phyloP scores from a whole-genome alignment of 2,329 filamentous ascomycete species.

The Phyllosticta capitalensis region DNA sequence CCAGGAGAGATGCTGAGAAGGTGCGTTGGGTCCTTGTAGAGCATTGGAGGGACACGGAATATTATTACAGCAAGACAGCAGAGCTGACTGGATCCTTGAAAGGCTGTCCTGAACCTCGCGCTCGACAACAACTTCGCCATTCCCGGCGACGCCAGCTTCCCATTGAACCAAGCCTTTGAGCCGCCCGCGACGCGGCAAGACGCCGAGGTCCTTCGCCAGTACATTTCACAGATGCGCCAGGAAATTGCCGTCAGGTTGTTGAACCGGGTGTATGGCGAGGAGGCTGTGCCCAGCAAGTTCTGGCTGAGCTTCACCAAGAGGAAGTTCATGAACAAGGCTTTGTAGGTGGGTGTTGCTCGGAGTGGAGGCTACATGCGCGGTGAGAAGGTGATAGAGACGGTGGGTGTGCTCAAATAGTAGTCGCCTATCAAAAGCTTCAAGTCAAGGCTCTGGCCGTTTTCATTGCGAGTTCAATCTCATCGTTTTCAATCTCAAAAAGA shows the following conservation, averaged over 20 bases:
- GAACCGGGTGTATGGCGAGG: constrained; percentile 74
- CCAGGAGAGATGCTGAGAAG: constrained; percentile 57
- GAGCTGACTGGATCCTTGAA: neutral
- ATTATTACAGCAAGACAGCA: neutral
- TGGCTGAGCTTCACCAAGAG: constrained; percentile 98
- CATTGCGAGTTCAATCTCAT: too few relatives aligned
- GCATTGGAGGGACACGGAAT: neutral
- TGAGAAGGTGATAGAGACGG: neutral
- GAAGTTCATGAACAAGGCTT: constrained; percentile 94
- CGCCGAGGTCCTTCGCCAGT: constrained; percentile 79
- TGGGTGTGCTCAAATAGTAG: neutral
- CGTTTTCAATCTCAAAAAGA: too few relatives aligned
- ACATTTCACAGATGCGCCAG: constrained; percentile 85
- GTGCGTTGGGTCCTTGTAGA: constrained; percentile 22
- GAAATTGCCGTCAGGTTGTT: constrained; percentile 77
- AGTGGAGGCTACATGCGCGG: neutral
- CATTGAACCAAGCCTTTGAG: constrained; percentile 94
- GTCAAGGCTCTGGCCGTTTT: too few relatives aligned
- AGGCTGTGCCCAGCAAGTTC: constrained; percentile 64
- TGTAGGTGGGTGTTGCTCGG: constrained; percentile 16
- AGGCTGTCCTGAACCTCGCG: constrained; percentile 83
- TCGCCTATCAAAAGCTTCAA: too few relatives aligned
- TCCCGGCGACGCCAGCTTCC: constrained; percentile 86
- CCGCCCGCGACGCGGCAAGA: constrained; percentile 77
- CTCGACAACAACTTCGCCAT: constrained; percentile 89